Evolutionary conservation across 2,329 filamentous ascomycete species (phyloP), one percentile per base, ranked within the genome.

Genomic region (Ascochyta pisi): DNA sequence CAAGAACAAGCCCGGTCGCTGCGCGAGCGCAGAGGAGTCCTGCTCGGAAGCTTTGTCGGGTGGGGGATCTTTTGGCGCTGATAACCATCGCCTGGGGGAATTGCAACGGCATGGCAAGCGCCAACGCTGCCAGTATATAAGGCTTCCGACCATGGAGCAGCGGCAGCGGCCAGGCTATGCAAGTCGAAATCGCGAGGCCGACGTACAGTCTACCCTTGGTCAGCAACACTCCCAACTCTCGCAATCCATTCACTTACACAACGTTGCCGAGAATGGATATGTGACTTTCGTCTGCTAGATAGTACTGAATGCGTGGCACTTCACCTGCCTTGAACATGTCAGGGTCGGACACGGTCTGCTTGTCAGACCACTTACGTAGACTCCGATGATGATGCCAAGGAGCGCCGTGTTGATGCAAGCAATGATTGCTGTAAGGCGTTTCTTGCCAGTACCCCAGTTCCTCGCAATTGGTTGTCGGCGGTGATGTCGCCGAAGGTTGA

Each of bases 271-370:
- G 79, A 26, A 92, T 86, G 1, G 86, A 82, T 56, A 84, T 81
- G 65, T 91, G 89, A 40, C 84, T 77, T 57, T 87, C 81, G 64
- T 92, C 89, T 23, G 86, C 86, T 60, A 93, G 84, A 65, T 86
- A 87, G 71, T 92, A 92, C 69, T 92, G 89, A 24, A 93, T 90
- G 3, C 86, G 85, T n/a, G 90, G 89, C 0, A 92, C 89, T 63
- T 92, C 83, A 3, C 90, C 90, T 50, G 89, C 87, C 78, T 65
- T 24, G 2, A 15, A 10, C 23, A 3, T 37, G 34, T 68, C 29
- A 65, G 51, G 58, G 34, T 68, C 29, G 64, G 51, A 60, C 8
- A 54, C 31, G 10, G 12, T 23, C 12, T 29, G 31, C 1, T 33
- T 4, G 47, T 15, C 8, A 34, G 6, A 8, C 9, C 19, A 55